Evolutionary conservation across 345 rosid genomes (phyloP).

Genomic region (Linum trigynum): DNA sequence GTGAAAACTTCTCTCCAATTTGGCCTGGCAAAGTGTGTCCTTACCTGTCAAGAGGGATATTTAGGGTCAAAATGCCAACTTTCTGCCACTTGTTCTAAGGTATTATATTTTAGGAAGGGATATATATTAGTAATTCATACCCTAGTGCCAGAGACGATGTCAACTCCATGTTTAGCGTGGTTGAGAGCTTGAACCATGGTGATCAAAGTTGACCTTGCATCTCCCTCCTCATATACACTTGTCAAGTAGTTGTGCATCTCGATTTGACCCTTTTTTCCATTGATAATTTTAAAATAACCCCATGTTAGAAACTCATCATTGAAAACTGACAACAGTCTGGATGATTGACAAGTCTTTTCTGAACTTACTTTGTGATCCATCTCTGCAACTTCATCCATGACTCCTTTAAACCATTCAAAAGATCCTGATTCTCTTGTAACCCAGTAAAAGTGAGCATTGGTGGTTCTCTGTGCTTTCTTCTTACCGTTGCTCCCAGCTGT

Average conservation of each 20-base stretch:
- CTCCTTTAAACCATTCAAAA: not conserved
- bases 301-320: no score
- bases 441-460: not conserved
- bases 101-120: not conserved
- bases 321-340: not conserved
- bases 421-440: not conserved
- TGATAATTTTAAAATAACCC: not conserved
- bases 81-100: not conserved
- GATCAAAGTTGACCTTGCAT: conserved; percentile 89
- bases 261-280: conserved; percentile 62
- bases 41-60: conserved; percentile 42
- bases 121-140: conserved; percentile 29
- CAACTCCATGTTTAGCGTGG: conserved; percentile 95
- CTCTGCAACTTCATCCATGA: not conserved
- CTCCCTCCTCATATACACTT: conserved; percentile 96
- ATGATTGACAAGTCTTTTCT: not conserved
- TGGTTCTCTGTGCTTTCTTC: not conserved
- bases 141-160: conserved; percentile 88
- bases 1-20: conserved; percentile 84
- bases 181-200: conserved; percentile 96
- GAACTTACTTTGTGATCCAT: conserved; percentile 30
- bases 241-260: conserved; percentile 95
- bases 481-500: conserved; percentile 16
- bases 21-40: conserved; percentile 96
- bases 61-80: not conserved